Evolutionary conservation across 305 asterid species (phyloP).

Genomic region (Solanum hybrid): DNA sequence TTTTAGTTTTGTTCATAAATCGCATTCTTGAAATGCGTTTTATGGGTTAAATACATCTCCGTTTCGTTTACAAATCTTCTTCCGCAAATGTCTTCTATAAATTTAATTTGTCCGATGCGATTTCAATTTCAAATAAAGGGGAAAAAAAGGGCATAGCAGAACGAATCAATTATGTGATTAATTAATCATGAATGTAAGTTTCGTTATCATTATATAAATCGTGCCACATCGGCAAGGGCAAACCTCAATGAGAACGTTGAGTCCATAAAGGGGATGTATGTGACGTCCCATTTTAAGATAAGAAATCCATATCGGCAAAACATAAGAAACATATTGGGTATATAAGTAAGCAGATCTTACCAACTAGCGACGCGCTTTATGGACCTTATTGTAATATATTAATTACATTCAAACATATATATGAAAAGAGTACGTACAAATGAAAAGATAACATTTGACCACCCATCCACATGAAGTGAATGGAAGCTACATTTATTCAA

Average conservation of each 20-base stretch:
- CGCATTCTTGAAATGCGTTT: not conserved
- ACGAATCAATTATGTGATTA: no score
- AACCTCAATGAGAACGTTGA: no score
- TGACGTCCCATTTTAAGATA: not conserved
- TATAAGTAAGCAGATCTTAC: no score
- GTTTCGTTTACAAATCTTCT: not conserved
- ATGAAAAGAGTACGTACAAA: not conserved
- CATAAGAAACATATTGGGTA: fast-evolving
- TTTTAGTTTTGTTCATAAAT: not conserved
- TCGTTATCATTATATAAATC: no score
- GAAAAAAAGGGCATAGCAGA: no score
- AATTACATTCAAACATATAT: not conserved
- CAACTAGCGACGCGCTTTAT: no score
- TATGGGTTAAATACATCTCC: not conserved
- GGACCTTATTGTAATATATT: no score
- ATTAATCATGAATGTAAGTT: no score
- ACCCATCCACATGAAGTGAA: not conserved
- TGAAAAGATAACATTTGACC: not conserved
- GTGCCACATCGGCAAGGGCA: no score
- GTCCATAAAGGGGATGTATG: no score
- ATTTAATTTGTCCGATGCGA: no score
- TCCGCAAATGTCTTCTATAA: not conserved
- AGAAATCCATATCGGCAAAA: not conserved
- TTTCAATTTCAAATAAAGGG: no score
- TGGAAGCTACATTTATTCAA: not conserved